Evolutionary conservation across 805 yeast species (phyloP).

Genomic region (Tetrapisispora phaffii): DNA sequence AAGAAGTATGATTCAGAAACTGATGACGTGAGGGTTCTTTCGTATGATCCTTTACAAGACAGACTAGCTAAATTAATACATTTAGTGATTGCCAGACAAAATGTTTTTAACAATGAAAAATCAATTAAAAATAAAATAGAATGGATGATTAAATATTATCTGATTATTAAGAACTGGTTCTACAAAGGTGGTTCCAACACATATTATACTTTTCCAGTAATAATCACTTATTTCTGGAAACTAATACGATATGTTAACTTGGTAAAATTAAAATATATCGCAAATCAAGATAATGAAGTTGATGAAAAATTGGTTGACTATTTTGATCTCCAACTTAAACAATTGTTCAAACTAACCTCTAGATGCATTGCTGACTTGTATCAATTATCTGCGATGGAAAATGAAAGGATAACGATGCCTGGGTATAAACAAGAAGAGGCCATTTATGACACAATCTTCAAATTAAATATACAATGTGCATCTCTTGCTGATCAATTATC

Average conservation of each 20-base stretch:
- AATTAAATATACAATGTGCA: constrained; percentile 56
- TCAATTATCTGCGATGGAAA: constrained; percentile 12
- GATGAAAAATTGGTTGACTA: neutral
- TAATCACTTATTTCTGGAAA: constrained; percentile 52
- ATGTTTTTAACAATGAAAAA: neutral
- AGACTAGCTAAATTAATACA: constrained; percentile 62
- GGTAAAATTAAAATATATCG: constrained; percentile 14
- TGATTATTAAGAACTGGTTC: constrained; percentile 19
- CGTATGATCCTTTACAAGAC: constrained; percentile 34
- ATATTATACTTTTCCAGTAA: constrained; percentile 55
- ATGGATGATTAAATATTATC: constrained; percentile 32
- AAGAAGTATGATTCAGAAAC: neutral
- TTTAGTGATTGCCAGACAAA: constrained; percentile 36
- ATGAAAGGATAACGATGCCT: neutral
- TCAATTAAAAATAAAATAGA: neutral
- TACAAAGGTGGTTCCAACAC: constrained; percentile 41
- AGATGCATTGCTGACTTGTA: constrained; percentile 60
- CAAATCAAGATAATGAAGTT: constrained; percentile 1
- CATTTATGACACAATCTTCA: constrained; percentile 27
- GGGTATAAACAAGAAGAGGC: neutral
- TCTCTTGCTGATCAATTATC: constrained; percentile 68
- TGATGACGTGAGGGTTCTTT: too few relatives aligned
- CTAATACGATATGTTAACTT: constrained; percentile 43
- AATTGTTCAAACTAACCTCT: constrained; percentile 66
- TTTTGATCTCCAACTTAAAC: constrained; percentile 29